Evolutionary conservation across 108 stramenopile genomes (phyloP), one percentile per base, ranked within the genome.

Genomic region (Nannochloropsis gaditana): DNA sequence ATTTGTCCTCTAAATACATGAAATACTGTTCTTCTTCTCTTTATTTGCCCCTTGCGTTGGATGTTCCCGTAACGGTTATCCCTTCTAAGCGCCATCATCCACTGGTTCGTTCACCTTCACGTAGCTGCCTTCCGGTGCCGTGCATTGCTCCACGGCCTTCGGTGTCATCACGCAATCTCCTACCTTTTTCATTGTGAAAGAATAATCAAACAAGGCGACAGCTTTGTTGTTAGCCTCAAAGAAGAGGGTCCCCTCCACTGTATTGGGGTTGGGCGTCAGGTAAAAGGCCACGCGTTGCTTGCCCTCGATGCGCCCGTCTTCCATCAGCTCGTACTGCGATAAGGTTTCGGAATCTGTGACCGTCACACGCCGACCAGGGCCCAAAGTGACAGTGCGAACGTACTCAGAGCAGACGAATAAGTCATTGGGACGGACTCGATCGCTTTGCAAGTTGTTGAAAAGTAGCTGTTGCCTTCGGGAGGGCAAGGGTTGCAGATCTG

Each of bases 341-440:
- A 73, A 73, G 4, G 59, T 73, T 6, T 73, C 59, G 15, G 59
- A 73, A 6, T 73, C 59, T 73, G 59, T 73, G 19, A 73, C 59
- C 3, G 59, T 73, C 8, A 73, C 59, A n/a, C 59, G 15, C n/a
- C 59, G 15, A n/a, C 59, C 59, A 3, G 59, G 59, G 15, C 59
- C 59, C 59, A 73, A 15, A 3, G 59, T 73, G 59, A 73, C 59
- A 4, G 59, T 73, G 59, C 59, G 59, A 8, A 73, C 59, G 6
- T 73, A 73, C 59, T 73, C 59, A 73, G 59, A 73, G n/a, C 59
- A 73, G 59, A 73, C 59, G n/a, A 73, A 73, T 73, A 73, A 73
- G 59, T 73, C 59, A 73, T 73, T 2, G 8, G 59, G 59, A 4
- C 59, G 59, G 19, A 73, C 59, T n/a, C 59, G 3, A n/a, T 73